These are phyloP conservation scores for Ceratopteris richardii DNA, from an alignment of 75 land plant genomes.

Conservation along the genomic window DNA sequence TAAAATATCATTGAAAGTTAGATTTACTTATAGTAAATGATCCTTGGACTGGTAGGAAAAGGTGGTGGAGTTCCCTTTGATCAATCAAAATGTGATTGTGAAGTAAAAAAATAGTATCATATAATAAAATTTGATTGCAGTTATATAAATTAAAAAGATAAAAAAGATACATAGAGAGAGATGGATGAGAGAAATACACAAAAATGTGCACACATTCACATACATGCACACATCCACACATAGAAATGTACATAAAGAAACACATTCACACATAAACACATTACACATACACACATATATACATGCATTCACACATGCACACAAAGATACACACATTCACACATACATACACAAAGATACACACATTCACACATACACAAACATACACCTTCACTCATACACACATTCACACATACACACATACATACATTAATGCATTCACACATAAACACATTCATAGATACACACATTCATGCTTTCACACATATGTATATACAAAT, in stretches of 20 bases:
- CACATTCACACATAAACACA: no score
- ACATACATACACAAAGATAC: background rate
- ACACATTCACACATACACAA: background rate
- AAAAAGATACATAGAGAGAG: no score
- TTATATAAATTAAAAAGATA: no score
- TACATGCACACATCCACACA: background rate
- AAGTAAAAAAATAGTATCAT: no score
- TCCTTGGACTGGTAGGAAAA: no score
- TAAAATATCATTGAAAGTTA: no score
- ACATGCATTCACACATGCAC: background rate
- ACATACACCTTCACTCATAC: no score
- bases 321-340: background rate
- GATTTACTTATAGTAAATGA: no score
- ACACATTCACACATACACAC: background rate
- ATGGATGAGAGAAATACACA: background rate
- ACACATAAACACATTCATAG: no score
- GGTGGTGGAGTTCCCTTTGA: no score
- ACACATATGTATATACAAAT: background rate
- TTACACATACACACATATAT: conserved; percentile 1
- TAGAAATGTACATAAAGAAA: background rate
- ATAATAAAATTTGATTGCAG: no score
- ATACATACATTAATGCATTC: background rate
- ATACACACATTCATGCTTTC: background rate
- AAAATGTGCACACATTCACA: background rate
- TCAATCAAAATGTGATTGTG: no score